Conservation (phyloP, 78 protist genomes). For the Pigoraptor vietnamica region DNA sequence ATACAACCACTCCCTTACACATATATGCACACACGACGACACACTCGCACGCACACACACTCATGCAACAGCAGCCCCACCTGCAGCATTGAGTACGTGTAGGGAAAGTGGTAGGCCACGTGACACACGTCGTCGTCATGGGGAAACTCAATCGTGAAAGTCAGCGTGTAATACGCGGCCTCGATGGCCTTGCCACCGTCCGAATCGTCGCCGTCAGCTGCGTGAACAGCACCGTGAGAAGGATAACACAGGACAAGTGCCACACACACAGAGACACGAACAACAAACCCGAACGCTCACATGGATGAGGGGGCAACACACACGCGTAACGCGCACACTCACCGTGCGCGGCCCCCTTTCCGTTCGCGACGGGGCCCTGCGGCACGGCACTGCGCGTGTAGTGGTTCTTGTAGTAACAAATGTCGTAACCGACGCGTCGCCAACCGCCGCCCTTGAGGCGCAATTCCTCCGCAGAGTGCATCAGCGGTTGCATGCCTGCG, state of each 20-base stretch:
- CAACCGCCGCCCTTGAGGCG: constrained; percentile 24
- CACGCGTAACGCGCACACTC: too few species aligned
- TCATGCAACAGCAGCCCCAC: neutral
- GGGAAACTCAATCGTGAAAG: neutral
- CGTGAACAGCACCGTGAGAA: too few species aligned
- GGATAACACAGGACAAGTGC: neutral
- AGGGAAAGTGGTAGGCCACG: constrained; percentile 63
- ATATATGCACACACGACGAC: neutral
- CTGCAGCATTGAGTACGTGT: constrained; percentile 43
- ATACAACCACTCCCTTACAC: neutral
- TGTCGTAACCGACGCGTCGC: constrained; percentile 46
- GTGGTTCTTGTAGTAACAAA: constrained; percentile 31
- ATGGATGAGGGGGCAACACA: neutral
- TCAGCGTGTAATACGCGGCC: constrained; percentile 47
- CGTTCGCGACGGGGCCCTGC: too few species aligned
- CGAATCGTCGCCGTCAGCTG: neutral
- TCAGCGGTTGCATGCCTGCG: neutral
- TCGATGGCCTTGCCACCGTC: neutral
- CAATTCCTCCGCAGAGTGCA: neutral
- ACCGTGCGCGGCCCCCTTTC: too few species aligned
- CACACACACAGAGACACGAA: neutral
- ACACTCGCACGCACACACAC: neutral
- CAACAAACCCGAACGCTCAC: neutral
- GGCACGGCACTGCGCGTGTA: neutral
- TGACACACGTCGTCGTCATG: neutral